Evolutionary conservation across 306 rosid genomes (phyloP).

Genomic region (Canavalia gladiata): DNA sequence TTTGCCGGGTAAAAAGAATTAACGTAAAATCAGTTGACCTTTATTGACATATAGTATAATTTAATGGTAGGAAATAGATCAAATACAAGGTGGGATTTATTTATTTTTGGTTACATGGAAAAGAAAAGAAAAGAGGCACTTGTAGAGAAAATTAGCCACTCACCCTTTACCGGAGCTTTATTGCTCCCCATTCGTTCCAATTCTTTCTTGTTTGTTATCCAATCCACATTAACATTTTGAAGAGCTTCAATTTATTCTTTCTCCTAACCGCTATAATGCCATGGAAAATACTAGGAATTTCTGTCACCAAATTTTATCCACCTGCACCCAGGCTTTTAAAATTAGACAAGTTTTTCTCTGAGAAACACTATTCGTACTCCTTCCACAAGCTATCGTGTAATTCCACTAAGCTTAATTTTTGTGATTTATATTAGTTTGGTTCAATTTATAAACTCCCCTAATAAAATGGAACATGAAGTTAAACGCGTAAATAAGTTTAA

Average conservation of each 20-base stretch:
- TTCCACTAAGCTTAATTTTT: neutral
- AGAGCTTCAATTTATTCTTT: neutral
- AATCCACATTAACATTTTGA: neutral
- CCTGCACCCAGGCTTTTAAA: neutral
- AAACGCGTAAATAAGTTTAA: neutral
- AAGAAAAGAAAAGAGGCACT: too few relatives aligned
- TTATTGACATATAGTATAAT: too few relatives aligned
- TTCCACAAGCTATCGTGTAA: neutral
- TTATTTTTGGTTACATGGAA: too few relatives aligned
- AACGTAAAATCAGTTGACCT: too few relatives aligned
- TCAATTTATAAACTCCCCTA: neutral
- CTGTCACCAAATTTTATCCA: neutral
- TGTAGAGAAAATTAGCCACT: too few relatives aligned
- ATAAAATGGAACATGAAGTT: conserved; percentile 16
- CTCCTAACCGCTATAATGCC: neutral
- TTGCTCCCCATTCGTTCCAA: neutral
- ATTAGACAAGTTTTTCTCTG: neutral
- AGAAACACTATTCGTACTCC: neutral
- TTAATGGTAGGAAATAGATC: too few relatives aligned
- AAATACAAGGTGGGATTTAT: too few relatives aligned
- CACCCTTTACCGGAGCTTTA: neutral
- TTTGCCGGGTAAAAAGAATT: too few relatives aligned
- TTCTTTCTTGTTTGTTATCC: neutral
- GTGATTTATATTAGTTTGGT: neutral
- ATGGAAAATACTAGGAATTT: neutral